These are phyloP conservation scores for Cyberlindnera lachancei DNA, from an alignment of 805 yeast species.

Conservation along the genomic window DNA sequence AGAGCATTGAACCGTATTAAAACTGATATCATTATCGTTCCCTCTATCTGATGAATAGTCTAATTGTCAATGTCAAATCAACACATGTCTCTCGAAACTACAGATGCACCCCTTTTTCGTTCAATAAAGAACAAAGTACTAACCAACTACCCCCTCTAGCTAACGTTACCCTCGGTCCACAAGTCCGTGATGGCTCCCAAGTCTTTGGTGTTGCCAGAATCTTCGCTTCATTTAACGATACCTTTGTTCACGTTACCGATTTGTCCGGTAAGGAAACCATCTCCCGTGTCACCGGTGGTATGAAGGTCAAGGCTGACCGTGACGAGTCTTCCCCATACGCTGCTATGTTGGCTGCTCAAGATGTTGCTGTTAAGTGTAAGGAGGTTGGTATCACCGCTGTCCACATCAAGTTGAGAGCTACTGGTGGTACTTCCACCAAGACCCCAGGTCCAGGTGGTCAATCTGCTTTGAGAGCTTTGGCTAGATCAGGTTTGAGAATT, in stretches of 20 bases:
- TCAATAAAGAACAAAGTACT: no score
- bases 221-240: slow-evolving; percentile 99
- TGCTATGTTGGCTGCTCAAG: slow-evolving; percentile 99
- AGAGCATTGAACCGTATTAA: no score
- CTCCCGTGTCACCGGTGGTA: slow-evolving; percentile 99
- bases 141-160: no score
- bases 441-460: slow-evolving; percentile 99
- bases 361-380: slow-evolving; percentile 97
- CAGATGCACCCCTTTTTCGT: no score
- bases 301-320: slow-evolving; percentile 99
- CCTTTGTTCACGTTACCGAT: slow-evolving; percentile 99
- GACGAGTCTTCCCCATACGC: slow-evolving; percentile 99
- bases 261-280: slow-evolving; percentile 99
- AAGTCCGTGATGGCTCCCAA: slow-evolving; percentile 95
- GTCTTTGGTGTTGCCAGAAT: slow-evolving; percentile 99
- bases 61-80: no score
- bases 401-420: slow-evolving; percentile 99
- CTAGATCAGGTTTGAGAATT: slow-evolving; percentile 99
- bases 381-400: slow-evolving; percentile 99
- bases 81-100: no score
- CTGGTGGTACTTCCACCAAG: slow-evolving; percentile 99
- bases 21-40: no score
- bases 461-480: slow-evolving; percentile 97
- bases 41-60: no score
- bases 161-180: slow-evolving; percentile 69